Conservation (phyloP, 345 rosid species). For the Psidium friedrichsthalianum region DNA sequence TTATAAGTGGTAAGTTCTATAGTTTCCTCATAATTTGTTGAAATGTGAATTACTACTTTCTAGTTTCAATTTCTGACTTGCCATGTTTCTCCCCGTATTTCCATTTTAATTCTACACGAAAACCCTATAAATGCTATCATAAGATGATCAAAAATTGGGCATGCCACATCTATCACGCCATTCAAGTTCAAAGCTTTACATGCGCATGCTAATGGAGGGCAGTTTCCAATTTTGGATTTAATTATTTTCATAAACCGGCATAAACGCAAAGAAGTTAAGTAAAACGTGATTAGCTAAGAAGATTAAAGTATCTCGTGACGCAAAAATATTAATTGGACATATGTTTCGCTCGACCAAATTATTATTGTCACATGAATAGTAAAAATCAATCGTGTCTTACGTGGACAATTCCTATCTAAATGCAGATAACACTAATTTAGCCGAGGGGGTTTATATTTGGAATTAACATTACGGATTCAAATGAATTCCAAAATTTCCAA, state of each 20-base stretch:
- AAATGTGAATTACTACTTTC: neutral
- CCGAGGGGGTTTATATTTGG: neutral
- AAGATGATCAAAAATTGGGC: neutral
- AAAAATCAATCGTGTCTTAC: neutral
- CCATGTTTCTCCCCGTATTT: accelerated
- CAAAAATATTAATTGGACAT: neutral
- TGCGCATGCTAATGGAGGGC: no score
- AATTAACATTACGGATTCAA: neutral
- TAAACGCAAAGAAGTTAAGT: no score
- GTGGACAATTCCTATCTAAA: neutral
- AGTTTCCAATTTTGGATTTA: no score
- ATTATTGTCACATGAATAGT: neutral
- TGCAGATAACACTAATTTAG: neutral
- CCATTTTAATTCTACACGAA: neutral
- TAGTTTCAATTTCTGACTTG: neutral
- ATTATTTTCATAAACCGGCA: no score
- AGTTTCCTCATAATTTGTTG: neutral
- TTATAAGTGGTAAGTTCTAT: neutral
- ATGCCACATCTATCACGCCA: neutral
- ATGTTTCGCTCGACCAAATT: neutral
- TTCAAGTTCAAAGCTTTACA: neutral
- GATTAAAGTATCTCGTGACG: neutral
- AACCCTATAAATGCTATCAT: neutral
- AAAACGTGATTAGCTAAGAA: neutral
- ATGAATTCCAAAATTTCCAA: neutral